These are phyloP conservation scores for Cavenderia fasciculata DNA, from an alignment of 78 protist species.

Conservation along the genomic window DNA sequence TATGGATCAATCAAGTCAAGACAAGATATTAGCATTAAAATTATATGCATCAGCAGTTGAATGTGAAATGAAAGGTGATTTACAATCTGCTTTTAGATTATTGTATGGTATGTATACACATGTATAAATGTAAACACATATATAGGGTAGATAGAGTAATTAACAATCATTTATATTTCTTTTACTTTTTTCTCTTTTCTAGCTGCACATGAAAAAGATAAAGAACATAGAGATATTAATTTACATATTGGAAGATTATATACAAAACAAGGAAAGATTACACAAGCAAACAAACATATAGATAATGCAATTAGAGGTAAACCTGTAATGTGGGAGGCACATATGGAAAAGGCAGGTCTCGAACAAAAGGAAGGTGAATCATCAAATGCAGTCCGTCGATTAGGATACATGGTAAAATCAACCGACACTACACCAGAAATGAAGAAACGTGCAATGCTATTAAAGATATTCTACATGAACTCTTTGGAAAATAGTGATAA, in stretches of 20 bases:
- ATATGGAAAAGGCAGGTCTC: constrained; percentile 3
- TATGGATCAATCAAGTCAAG: no score
- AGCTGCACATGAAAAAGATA: constrained; percentile 31
- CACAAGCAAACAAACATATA: constrained; percentile 17
- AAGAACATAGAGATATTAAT: not conserved
- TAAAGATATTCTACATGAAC: constrained; percentile 16
- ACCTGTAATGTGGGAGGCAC: not conserved
- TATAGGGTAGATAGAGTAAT: no score
- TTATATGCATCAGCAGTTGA: not conserved
- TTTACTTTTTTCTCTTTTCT: not conserved
- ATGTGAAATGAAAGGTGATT: not conserved
- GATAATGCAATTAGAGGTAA: constrained; percentile 7
- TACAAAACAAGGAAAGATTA: constrained; percentile 12
- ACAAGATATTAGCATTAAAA: not conserved
- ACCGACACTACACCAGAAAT: not conserved
- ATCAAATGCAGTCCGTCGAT: not conserved
- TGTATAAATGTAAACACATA: no score
- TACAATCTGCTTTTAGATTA: not conserved
- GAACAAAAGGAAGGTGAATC: constrained; percentile 25
- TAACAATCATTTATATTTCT: not conserved
- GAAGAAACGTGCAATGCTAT: not conserved
- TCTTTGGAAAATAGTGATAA: not conserved
- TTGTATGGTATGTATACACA: not conserved
- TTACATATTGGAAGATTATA: not conserved
- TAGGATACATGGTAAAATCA: not conserved